Base-by-base conservation (phyloP, 805 yeast genomes). In the Zygosaccharomyces kombuchaensis region DNA sequence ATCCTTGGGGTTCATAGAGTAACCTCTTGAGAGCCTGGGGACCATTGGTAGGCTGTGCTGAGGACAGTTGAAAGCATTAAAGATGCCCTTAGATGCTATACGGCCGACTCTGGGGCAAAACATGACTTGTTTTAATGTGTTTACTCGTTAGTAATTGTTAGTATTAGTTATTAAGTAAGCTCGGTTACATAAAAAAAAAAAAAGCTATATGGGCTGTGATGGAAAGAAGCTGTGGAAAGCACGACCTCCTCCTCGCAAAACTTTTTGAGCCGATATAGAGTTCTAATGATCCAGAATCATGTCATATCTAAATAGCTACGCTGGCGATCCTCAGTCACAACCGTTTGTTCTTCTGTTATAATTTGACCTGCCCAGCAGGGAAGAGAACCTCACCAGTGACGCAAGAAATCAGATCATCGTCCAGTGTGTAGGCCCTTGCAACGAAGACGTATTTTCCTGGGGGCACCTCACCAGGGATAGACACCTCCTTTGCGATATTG, bases 381-480 rank as follows among this genome's bases (percentile, higher is more conserved):
- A 73, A 70, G 13, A 62, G 81, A 32, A 85, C 78, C 9, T 80
- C 75, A 6, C 88, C 93, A 17, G 86, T 77, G 56, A 93, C 71
- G 66, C 99, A 93, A 19, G 96, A 80, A 52, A 93, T 80, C 52
- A 85, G 76, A 31, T 77, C 83, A 59, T 88, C 96, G 44, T 85
- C 87, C 34, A 72, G 80, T 34, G 95, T 88, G 71, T 78, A 93
- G 2, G 98, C 99, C 60, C 91, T 80, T 14, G 97, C 98, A 43
- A 75, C 71, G 22, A 91, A 95, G 25, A 78, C 71, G 70, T 93
- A 93, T 62, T 78, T 84, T 34, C 99, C 99, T 17, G 98, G 96
- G 48, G 99, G 99, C 26, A 91, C 95, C 65, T 88, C 93, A 12
- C 75, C 72, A 13, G 99, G 99, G 46, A 93, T 79, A 58, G 82